phyloP scores from a whole-genome alignment of 176 grass and related monocot genomes.

The Musa troglodytarum region DNA sequence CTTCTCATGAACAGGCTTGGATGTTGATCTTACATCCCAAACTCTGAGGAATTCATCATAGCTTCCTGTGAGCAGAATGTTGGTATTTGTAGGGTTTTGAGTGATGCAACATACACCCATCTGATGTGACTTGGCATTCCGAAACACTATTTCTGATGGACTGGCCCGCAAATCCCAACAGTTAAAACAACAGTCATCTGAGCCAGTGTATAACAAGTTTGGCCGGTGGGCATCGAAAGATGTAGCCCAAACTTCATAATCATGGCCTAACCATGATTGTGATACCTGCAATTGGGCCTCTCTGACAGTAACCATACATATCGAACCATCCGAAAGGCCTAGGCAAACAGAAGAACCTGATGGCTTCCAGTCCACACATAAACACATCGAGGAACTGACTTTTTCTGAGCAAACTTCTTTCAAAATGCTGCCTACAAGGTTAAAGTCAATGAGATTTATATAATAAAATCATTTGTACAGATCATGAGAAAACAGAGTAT shows the following conservation, averaged over 20 bases:
- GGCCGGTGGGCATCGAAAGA: constrained; percentile 57
- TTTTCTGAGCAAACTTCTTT: constrained; percentile 40
- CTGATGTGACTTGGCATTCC: constrained; percentile 55
- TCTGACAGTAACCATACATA: constrained; percentile 55
- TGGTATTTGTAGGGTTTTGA: constrained; percentile 46
- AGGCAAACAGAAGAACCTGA: constrained; percentile 40
- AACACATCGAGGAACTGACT: constrained; percentile 80
- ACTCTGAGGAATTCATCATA: constrained; percentile 92
- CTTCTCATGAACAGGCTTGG: constrained; percentile 54
- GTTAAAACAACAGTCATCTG: constrained; percentile 77
- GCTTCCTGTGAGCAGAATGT: constrained; percentile 73
- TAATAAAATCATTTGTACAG: constrained; percentile 11
- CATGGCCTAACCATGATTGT: constrained; percentile 67
- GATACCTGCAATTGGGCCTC: constrained; percentile 52
- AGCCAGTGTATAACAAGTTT: constrained; percentile 67
- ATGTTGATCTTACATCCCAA: constrained; percentile 81
- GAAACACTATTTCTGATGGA: constrained; percentile 43
- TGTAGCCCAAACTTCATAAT: constrained; percentile 86
- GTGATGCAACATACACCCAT: constrained; percentile 89
- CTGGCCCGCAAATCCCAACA: constrained; percentile 78
- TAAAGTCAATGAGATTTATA: constrained; percentile 13
- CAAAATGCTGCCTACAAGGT: constrained; percentile 33
- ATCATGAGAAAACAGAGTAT: constrained; percentile 10
- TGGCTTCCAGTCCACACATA: constrained; percentile 71
- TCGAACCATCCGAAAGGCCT: constrained; percentile 73